Base-by-base conservation (phyloP, 306 rosid species). In the Rosa lucieae region DNA sequence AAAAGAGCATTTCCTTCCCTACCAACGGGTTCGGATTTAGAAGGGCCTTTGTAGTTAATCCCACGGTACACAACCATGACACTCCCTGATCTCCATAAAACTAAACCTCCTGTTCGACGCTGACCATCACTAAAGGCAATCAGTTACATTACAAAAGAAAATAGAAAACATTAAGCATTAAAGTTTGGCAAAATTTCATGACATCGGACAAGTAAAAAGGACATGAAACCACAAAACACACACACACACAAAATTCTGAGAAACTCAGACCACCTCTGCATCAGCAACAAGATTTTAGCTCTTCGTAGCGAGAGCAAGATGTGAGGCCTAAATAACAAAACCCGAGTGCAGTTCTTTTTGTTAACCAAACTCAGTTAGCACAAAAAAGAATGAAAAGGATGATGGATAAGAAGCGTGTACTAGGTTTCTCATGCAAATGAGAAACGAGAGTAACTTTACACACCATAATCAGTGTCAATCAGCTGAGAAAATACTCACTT, bases 1-100 rank as follows among this genome's bases (percentile, higher is more conserved):
- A 90, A 90, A 83, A 77, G 83, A 14, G 70, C 83, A 62, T 80
- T 89, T 63, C 87, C 86, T 83, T 87, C 95, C 80, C 79, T 82
- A 77, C 74, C 79, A 87, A 44, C 67, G 20, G 83, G 84, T 65
- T 89, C 88, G 40, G 73, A 74, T 77, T 69, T 70, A 2, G 88
- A 69, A 17, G 92, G 94, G 67, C 93, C 88, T 78, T 90, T 88
- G 81, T 95, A 93, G 78, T 91, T 84, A 70, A 75, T 67, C 58
- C 99, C 98, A 29, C 98, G 96, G 82, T 89, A 96, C 83, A 93
- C 98, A 76, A 91, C 88, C 99, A 93, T 93, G 53, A 88, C 86
- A 82, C 99, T 96, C 55, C 99, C 99, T 7, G 98, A 83, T 81
- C 89, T 87, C 98, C 98, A 93, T 67, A 90, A 73, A 75, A 96